Base-by-base conservation (phyloP, 768 basidiomycete species). In the Tylopilus subfusipes region DNA sequence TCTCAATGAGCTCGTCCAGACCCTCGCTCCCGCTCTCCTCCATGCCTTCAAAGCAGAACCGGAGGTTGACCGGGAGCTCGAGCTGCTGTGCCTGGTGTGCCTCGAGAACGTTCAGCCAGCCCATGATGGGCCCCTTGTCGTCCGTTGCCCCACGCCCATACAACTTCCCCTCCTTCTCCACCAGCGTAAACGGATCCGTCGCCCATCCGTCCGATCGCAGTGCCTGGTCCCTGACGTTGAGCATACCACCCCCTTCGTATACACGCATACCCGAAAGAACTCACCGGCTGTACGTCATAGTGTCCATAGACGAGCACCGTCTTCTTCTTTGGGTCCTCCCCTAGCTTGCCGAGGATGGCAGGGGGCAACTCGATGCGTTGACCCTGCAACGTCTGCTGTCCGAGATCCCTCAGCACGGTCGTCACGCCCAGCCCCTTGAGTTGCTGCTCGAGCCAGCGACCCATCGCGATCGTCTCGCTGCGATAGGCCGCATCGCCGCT, bases 11-110 rank as follows among this genome's bases (percentile, higher is more conserved):
- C 31, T 90, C 89, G 63, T 97, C 94, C 13, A 98, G 79, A 2
- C 94, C 93, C 61, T 91, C 90, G 39, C 88, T 90, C 6, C 94
- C 95, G 57, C 81, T 87, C 75, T 98, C 96, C 70, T 98, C 96
- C 95, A 97, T 98, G 5, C 90, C 95, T 69, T 98, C 96, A 63
- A 98, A 94, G 77, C 90, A 92, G 76, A 90, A 85, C 59, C 84
- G 82, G 52, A 98, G 72, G 68, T 98, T 97, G 25, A 98, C 93
- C 1, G 95, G 95, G 19, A 97, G 79, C 33, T 82, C 81, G 42
- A 83, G 74, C 19, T 81, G 76, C 42, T 81, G 80, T 50, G 83
- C 74, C 46, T 80, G 73, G 53, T 96, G 93, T 52, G 90, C 93
- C 63, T 96, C 86, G 42, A 97, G 77, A 42, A 93, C 86, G 65